phyloP scores from a whole-genome alignment of 23 red algal species.

The Gracilariopsis chorda region DNA sequence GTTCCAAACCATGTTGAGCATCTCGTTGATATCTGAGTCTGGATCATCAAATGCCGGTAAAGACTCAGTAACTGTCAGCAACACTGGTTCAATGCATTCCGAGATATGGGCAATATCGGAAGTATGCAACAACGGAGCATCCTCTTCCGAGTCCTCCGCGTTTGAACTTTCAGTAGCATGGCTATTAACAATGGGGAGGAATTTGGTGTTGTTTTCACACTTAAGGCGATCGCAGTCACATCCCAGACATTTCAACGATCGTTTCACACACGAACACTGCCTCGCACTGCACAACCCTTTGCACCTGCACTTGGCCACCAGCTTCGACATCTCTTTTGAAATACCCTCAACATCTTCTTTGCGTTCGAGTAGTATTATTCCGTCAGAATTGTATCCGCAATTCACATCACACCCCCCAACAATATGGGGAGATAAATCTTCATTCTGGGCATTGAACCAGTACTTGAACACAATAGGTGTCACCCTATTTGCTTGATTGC shows the following conservation, averaged over 20 bases:
- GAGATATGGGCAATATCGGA: too few relatives aligned
- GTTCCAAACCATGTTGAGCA: too few relatives aligned
- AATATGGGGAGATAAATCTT: neutral
- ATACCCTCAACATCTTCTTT: neutral
- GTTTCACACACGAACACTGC: constrained; percentile 4
- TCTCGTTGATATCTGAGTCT: too few relatives aligned
- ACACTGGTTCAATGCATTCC: too few relatives aligned
- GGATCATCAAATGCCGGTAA: too few relatives aligned
- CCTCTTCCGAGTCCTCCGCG: too few relatives aligned
- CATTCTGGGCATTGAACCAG: neutral
- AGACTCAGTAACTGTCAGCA: too few relatives aligned
- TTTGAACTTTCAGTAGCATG: too few relatives aligned
- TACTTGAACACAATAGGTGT: neutral
- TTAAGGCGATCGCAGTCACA: neutral
- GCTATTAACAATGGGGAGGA: too few relatives aligned
- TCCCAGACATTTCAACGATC: neutral
- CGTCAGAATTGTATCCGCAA: neutral
- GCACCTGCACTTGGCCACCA: neutral
- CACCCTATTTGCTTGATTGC: neutral
- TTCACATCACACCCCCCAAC: neutral
- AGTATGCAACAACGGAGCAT: too few relatives aligned
- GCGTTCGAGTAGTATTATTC: neutral
- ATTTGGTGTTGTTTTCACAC: neutral
- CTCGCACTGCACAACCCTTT: neutral
- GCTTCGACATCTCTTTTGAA: neutral